These are phyloP conservation scores for Polyrhizophydium stewartii DNA, from an alignment of 371 early-diverging fungal genomes.

Conservation along the genomic window DNA sequence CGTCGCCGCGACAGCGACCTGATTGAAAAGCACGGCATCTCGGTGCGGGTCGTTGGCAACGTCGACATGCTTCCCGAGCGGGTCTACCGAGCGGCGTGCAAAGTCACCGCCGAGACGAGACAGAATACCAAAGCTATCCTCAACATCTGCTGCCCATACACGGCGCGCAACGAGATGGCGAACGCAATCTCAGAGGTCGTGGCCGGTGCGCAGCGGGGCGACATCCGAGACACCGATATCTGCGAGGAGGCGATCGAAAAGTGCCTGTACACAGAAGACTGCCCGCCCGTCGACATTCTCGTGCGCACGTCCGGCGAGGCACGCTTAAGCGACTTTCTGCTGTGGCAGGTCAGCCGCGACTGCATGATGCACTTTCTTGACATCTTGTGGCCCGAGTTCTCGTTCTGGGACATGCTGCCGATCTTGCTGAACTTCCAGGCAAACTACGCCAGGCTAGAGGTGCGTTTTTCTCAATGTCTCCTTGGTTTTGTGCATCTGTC, in stretches of 20 bases:
- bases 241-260: slow-evolving; percentile 57
- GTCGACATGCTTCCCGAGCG: slow-evolving; percentile 61
- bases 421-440: slow-evolving; percentile 79
- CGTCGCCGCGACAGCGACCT: slow-evolving; percentile 52
- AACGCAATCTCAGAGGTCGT: slow-evolving; percentile 23
- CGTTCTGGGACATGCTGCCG: slow-evolving; percentile 78
- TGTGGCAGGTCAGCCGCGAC: slow-evolving; percentile 81
- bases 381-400: slow-evolving; percentile 93
- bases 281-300: slow-evolving; percentile 84
- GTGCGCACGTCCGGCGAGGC: slow-evolving; percentile 97
- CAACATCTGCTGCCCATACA: slow-evolving; percentile 96
- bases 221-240: slow-evolving; percentile 56
- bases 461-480: no score
- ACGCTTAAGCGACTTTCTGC: slow-evolving; percentile 94
- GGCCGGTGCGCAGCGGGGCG: slow-evolving; percentile 45
- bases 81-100: slow-evolving; percentile 56
- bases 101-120: slow-evolving; percentile 65
- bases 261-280: slow-evolving; percentile 63
- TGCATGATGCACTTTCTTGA: slow-evolving; percentile 83
- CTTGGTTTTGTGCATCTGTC: no score
- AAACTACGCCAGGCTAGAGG: not conserved
- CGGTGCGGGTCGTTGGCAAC: slow-evolving; percentile 82
- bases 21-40: slow-evolving; percentile 65
- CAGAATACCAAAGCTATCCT: slow-evolving; percentile 69
- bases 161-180: slow-evolving; percentile 90